Base-by-base conservation (phyloP, 176 grass and related monocot species). In the Eremochloa ophiuroides region DNA sequence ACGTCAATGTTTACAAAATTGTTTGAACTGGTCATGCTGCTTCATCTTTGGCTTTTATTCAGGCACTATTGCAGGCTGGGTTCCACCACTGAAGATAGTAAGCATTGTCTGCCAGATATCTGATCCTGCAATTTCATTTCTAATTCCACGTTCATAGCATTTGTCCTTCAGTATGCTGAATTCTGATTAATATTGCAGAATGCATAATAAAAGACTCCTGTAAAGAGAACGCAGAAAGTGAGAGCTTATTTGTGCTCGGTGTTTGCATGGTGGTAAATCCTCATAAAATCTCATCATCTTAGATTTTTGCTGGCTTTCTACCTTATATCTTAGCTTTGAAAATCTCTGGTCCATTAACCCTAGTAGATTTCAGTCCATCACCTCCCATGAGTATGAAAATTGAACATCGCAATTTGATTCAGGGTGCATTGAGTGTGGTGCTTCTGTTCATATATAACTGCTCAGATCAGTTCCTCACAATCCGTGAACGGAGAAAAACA, bases 361-460 rank as follows among this genome's bases (percentile, higher is more conserved):
- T 50, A 50, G 5, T 50, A 50, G 47, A 50, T 18, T 50, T 50
- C 17, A 50, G 47, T 7, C 5, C 47, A 50, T 18, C 18, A 18
- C 47, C 16, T 50, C 5, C 47, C 20, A 50, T 20, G 47, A 20
- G 46, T 50, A 50, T 20, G 20, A 18, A 50, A 50, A 50, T 20
- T 50, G 47, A n/a, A 55, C n/a, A 29, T 86, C n/a, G 25, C 47
- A 22, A 38, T 59, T 69, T 56, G 31, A 59, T 77, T 77, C 70
- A 98, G 95, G 81, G 89, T 71, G 56, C 76, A 46, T 75, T 98
- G 68, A 77, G 79, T 4, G 46, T 93, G 43, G 35, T 89, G 33
- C 88, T 98, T 37, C 58, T 94, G 28, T 74, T 94, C 67, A 93
- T 98, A 86, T 94, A 95, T 72, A 98, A 91, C 83, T 98, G 88